Evolutionary conservation across 2,329 filamentous ascomycete species (phyloP).

Genomic region (Pseudogymnoascus destructans): DNA sequence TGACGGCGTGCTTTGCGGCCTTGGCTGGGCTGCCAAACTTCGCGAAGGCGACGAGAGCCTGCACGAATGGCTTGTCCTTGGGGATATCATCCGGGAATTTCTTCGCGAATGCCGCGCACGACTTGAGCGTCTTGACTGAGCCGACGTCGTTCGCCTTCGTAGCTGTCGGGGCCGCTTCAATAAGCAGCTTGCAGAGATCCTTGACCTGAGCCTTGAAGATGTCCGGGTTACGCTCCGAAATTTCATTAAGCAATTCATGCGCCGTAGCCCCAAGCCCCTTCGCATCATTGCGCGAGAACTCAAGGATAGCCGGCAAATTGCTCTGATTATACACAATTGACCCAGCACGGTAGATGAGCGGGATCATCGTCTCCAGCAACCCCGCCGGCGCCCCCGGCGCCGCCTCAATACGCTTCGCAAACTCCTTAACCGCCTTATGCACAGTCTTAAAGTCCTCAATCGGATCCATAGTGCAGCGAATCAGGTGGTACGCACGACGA

Average conservation of each 20-base stretch:
- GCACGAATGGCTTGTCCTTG: constrained; percentile 64
- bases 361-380: constrained; percentile 66
- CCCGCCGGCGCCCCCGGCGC: constrained; percentile 43
- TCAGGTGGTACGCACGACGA: constrained; percentile 75
- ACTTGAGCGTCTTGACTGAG: constrained; percentile 84
- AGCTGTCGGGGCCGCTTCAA: constrained; percentile 63
- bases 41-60: constrained; percentile 72
- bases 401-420: constrained; percentile 66
- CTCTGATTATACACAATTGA: constrained; percentile 88
- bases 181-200: constrained; percentile 76
- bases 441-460: constrained; percentile 90
- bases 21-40: constrained; percentile 68
- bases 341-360: constrained; percentile 71
- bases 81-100: constrained; percentile 77
- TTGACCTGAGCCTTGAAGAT: constrained; percentile 88
- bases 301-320: constrained; percentile 81
- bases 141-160: constrained; percentile 54
- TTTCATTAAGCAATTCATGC: constrained; percentile 82
- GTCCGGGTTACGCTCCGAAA: constrained; percentile 77
- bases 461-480: constrained; percentile 71
- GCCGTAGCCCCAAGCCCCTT: constrained; percentile 64
- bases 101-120: constrained; percentile 81
- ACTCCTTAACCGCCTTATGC: constrained; percentile 77
- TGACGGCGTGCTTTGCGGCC: constrained; percentile 86
- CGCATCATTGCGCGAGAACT: constrained; percentile 72